Evolutionary conservation across 1,284 basidiomycete species (phyloP).

Genomic region (Anthracocystis walkeri): DNA sequence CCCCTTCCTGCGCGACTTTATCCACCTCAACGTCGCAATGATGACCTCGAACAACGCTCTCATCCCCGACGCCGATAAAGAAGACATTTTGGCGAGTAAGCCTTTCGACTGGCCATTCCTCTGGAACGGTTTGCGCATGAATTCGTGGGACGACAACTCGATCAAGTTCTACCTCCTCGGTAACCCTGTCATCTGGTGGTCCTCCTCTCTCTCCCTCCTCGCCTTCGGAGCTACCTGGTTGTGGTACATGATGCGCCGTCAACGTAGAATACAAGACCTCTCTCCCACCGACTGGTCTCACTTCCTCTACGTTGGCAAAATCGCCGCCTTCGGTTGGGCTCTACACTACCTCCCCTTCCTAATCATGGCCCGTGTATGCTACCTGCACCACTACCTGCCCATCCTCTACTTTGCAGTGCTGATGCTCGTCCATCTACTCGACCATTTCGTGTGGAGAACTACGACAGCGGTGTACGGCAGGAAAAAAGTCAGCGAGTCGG

Average conservation of each 20-base stretch:
- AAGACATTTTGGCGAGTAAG: constrained; percentile 92
- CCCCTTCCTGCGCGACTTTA: constrained; percentile 95
- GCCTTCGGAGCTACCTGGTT: constrained; percentile 74
- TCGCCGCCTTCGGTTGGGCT: constrained; percentile 90
- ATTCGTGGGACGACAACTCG: constrained; percentile 89
- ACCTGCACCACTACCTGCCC: constrained; percentile 85
- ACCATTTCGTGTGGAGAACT: constrained; percentile 78
- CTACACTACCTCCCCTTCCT: constrained; percentile 93
- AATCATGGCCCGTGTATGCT: constrained; percentile 75
- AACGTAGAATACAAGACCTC: constrained; percentile 91
- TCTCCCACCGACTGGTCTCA: constrained; percentile 89
- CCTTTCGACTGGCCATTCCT: constrained; percentile 95
- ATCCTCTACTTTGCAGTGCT: constrained; percentile 95
- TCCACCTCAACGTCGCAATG: constrained; percentile 99
- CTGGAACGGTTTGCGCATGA: constrained; percentile 87
- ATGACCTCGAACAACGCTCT: constrained; percentile 99
- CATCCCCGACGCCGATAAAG: constrained; percentile 95
- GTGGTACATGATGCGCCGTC: constrained; percentile 83
- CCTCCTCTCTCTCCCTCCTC: constrained; percentile 78
- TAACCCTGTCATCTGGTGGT: constrained; percentile 94
- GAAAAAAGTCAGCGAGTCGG: constrained; percentile 69
- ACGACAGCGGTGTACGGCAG: constrained; percentile 61
- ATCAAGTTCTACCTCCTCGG: constrained; percentile 94
- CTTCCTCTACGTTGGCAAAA: constrained; percentile 90
- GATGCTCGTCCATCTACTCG: constrained; percentile 88